A percentile compares a stretch with the other conserved stretches of the same genome.
These are phyloP conservation scores for Claviceps pusilla DNA, from an alignment of 2,329 filamentous ascomycete species.

Conservation along the genomic window DNA sequence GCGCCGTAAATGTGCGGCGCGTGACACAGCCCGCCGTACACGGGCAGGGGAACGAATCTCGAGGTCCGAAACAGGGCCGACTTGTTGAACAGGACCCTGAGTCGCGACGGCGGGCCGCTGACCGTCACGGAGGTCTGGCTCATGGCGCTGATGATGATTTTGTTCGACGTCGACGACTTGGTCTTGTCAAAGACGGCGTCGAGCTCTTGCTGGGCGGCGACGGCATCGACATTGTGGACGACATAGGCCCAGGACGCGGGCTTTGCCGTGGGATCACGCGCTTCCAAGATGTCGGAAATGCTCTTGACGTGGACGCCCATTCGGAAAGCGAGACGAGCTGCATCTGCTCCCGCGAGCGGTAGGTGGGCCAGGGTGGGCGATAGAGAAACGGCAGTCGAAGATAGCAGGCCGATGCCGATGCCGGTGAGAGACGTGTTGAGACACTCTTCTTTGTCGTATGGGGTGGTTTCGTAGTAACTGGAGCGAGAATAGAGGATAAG, in stretches of 20 bases:
- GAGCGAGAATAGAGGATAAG: neutral
- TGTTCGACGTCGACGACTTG: slow-evolving; percentile 12
- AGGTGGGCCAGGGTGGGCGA: slow-evolving; percentile 25
- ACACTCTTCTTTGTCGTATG: neutral
- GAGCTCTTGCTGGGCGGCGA: slow-evolving; percentile 22
- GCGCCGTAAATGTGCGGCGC: slow-evolving; percentile 24
- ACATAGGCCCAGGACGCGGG: slow-evolving; percentile 28
- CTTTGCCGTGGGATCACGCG: slow-evolving; percentile 12
- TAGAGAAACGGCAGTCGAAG: slow-evolving; percentile 26
- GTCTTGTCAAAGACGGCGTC: slow-evolving; percentile 15
- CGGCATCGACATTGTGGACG: slow-evolving; percentile 17
- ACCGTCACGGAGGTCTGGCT: slow-evolving; percentile 20
- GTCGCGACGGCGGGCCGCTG: slow-evolving; percentile 20
- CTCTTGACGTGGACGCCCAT: slow-evolving; percentile 28
- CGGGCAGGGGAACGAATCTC: slow-evolving; percentile 18
- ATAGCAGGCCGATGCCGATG: slow-evolving; percentile 29
- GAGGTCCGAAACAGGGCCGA: slow-evolving; percentile 11
- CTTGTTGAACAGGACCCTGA: slow-evolving; percentile 15
- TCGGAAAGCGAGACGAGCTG: slow-evolving; percentile 28
- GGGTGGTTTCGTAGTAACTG: neutral
- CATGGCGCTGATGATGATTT: slow-evolving; percentile 26
- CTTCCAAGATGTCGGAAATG: slow-evolving; percentile 27
- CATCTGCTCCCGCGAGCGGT: slow-evolving; percentile 24
- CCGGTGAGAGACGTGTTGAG: slow-evolving; percentile 17
- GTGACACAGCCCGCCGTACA: slow-evolving; percentile 25